Base-by-base conservation (phyloP, 495 filamentous ascomycete genomes). In the Neurospora intermedia region DNA sequence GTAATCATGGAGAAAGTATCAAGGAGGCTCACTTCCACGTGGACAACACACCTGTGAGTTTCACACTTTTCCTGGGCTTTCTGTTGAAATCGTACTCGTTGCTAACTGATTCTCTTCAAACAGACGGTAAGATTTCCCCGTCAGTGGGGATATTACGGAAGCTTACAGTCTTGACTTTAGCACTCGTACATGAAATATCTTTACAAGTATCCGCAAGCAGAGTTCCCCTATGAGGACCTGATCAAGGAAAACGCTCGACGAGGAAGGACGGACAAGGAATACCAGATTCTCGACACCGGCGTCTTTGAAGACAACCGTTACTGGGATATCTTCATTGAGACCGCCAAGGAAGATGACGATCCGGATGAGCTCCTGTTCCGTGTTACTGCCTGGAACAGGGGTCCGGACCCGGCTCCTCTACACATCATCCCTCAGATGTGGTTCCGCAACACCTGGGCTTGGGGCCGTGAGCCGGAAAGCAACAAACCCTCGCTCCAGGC, bases 171-270 rank as follows among this genome's bases (percentile, higher is more conserved):
- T 39, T 69, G 73, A 78, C 74, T 74, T 43, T 79, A 94, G 91
- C 95, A 98, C 82, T 97, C 95, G 27, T 98, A 98, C 84, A 98
- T 98, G 95, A 98, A 98, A 81, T 96, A 89, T 77, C 90, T 97
- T 75, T 98, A 98, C 87, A 98, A 98, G 81, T 97, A 97, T 76
- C 95, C 95, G 1, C 95, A 98, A 83, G 86, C 87, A 77, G 88
- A 91, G 69, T 98, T 98, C 76, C 95, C 95, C 2, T 98, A 98
- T 81, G 87, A 97, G 77, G 89, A 97, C 74, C 83, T 98, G 20
- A 82, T 96, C 43, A 85, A 92, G 72, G 92, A 95, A 78, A 98
- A 97, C 78, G 92, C 90, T 39, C 88, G 85, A 71, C 91, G 94
- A 23, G 85, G 87, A 54, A 91, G 89, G 76, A 75, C 87, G 72